Evolutionary conservation across 208 protist genomes (phyloP).

Genomic region (Novymonas esmeraldas): DNA sequence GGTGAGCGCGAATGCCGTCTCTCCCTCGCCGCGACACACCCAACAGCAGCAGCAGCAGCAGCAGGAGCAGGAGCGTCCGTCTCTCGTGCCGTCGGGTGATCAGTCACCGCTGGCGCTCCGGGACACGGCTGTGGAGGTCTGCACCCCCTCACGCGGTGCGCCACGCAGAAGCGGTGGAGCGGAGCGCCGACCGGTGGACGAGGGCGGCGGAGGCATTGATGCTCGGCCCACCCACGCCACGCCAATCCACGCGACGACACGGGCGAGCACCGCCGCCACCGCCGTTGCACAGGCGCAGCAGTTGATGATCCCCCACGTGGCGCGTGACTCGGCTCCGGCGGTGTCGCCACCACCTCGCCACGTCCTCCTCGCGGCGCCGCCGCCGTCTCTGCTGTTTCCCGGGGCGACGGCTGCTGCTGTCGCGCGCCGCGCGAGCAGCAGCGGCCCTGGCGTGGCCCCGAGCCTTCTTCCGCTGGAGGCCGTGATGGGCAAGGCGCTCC

Average conservation of each 20-base stretch:
- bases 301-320: background rate
- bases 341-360: background rate
- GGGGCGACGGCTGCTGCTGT: background rate
- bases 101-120: background rate
- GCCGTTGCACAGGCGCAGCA: no score
- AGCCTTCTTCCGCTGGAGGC: slow-evolving; percentile 6
- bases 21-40: background rate
- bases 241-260: no score
- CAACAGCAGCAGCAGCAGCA: background rate
- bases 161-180: background rate
- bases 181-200: background rate
- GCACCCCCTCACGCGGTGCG: background rate
- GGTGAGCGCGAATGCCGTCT: background rate
- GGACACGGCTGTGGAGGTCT: background rate
- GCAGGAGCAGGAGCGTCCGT: background rate
- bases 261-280: no score
- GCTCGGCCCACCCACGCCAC: no score
- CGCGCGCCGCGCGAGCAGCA: slow-evolving; percentile 1
- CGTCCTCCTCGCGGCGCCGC: background rate
- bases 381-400: slow-evolving; percentile 3
- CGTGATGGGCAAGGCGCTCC: slow-evolving; percentile 11
- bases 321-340: background rate
- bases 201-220: background rate
- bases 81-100: background rate
- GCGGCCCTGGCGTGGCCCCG: background rate